These are phyloP conservation scores for Purpureocillium takamizusanense DNA, from an alignment of 2,329 filamentous ascomycete genomes.

Conservation along the genomic window DNA sequence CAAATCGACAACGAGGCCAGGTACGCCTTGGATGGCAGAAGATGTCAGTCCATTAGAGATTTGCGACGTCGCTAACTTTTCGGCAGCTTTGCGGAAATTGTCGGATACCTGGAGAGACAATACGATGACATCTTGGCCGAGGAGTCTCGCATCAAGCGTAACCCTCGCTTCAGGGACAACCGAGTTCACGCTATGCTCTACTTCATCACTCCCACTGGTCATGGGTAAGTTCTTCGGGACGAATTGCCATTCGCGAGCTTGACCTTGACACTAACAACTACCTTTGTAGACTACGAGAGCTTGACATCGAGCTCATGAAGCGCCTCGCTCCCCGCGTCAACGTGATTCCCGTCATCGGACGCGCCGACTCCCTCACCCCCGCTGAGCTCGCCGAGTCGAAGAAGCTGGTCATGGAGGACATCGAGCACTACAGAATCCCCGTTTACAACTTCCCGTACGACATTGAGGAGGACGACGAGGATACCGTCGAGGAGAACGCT, in stretches of 20 bases:
- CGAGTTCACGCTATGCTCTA: conserved; percentile 96
- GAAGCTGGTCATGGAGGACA: conserved; percentile 99
- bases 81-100: conserved; percentile 86
- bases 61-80: not conserved
- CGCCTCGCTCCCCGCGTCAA: conserved; percentile 96
- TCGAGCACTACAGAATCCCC: conserved; percentile 98
- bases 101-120: conserved; percentile 96
- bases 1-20: conserved; percentile 99
- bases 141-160: conserved; percentile 99
- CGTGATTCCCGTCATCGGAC: conserved; percentile 97
- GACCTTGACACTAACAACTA: no score
- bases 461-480: conserved; percentile 98
- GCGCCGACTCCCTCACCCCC: conserved; percentile 93
- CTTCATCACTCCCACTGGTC: conserved; percentile 97
- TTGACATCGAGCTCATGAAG: conserved; percentile 99
- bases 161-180: conserved; percentile 98
- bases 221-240: conserved; percentile 55
- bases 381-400: conserved; percentile 97
- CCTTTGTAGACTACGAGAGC: conserved; percentile 72
- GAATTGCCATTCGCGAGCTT: not conserved
- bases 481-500: conserved; percentile 98
- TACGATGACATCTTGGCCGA: conserved; percentile 99
- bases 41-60: no score
- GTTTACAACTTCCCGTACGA: conserved; percentile 99
- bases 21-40: no score